phyloP scores from a whole-genome alignment of 2,329 filamentous ascomycete genomes.

The Talaromyces sp. region DNA sequence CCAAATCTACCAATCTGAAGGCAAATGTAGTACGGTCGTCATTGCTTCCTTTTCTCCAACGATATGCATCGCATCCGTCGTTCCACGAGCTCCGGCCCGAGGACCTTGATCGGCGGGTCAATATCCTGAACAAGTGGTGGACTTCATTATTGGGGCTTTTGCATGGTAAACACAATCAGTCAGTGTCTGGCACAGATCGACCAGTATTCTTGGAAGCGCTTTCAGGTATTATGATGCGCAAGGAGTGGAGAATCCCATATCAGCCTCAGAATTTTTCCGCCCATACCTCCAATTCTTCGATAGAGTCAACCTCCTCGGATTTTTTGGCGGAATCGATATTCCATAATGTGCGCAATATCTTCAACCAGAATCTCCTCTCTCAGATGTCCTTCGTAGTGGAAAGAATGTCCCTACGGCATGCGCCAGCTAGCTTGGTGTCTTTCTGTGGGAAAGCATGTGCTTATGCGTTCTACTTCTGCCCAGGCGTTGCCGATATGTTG shows the following conservation, averaged over 20 bases:
- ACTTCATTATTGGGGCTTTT: slow-evolving; percentile 75
- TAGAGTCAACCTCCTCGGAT: slow-evolving; percentile 59
- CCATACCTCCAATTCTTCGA: slow-evolving; percentile 52
- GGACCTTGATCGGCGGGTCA: slow-evolving; percentile 75
- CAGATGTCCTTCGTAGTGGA: slow-evolving; percentile 87
- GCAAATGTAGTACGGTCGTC: slow-evolving; percentile 69
- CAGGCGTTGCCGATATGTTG: slow-evolving; percentile 78
- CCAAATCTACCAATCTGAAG: slow-evolving; percentile 70
- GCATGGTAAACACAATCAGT: slow-evolving; percentile 69
- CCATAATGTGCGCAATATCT: slow-evolving; percentile 85
- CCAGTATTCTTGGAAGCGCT: slow-evolving; percentile 75
- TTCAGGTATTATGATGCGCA: slow-evolving; percentile 78
- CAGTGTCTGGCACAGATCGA: slow-evolving; percentile 78
- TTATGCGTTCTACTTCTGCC: slow-evolving; percentile 90
- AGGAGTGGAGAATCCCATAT: slow-evolving; percentile 73
- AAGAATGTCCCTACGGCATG: slow-evolving; percentile 77
- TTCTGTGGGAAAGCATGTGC: slow-evolving; percentile 89
- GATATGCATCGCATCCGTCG: slow-evolving; percentile 65
- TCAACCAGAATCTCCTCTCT: slow-evolving; percentile 73
- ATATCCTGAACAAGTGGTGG: slow-evolving; percentile 91
- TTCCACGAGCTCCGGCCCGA: slow-evolving; percentile 66
- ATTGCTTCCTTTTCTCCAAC: slow-evolving; percentile 73
- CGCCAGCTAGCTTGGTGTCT: slow-evolving; percentile 68
- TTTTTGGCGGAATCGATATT: slow-evolving; percentile 74
- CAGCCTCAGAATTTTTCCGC: slow-evolving; percentile 51